These are phyloP conservation scores for Neonectria faginata DNA, from an alignment of 2,329 filamentous ascomycete genomes.

Conservation along the genomic window DNA sequence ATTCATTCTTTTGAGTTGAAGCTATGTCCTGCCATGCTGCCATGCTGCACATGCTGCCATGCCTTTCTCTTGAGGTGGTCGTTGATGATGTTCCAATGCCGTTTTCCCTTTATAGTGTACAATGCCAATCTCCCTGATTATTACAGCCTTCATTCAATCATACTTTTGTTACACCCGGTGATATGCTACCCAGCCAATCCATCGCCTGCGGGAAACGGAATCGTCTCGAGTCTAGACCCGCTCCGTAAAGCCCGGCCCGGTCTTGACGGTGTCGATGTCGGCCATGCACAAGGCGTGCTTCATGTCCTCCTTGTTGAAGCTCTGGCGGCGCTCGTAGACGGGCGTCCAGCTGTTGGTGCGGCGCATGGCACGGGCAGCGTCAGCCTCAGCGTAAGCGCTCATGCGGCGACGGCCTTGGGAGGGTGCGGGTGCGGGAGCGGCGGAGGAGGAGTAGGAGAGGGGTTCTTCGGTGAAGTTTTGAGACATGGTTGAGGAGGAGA, in stretches of 20 bases:
- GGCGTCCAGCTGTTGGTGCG: slow-evolving; percentile 61
- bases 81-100: background rate
- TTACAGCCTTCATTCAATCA: background rate
- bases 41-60: background rate
- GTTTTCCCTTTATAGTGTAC: background rate
- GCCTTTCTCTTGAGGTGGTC: background rate
- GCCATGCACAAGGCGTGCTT: slow-evolving; percentile 65
- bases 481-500: slow-evolving; percentile 1
- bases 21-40: background rate
- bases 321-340: slow-evolving; percentile 58
- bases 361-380: slow-evolving; percentile 49
- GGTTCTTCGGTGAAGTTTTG: background rate
- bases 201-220: too few relatives aligned
- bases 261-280: slow-evolving; percentile 51
- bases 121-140: background rate
- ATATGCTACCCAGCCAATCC: background rate
- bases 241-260: slow-evolving; percentile 59
- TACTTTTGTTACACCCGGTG: background rate
- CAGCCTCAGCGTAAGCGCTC: slow-evolving; percentile 39
- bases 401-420: slow-evolving; percentile 24
- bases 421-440: background rate
- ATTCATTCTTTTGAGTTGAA: background rate
- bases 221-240: slow-evolving; percentile 20
- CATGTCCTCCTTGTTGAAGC: slow-evolving; percentile 66
- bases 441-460: slow-evolving; percentile 6